Evolutionary conservation across 306 rosid genomes (phyloP).

Genomic region (Castanea crenata): DNA sequence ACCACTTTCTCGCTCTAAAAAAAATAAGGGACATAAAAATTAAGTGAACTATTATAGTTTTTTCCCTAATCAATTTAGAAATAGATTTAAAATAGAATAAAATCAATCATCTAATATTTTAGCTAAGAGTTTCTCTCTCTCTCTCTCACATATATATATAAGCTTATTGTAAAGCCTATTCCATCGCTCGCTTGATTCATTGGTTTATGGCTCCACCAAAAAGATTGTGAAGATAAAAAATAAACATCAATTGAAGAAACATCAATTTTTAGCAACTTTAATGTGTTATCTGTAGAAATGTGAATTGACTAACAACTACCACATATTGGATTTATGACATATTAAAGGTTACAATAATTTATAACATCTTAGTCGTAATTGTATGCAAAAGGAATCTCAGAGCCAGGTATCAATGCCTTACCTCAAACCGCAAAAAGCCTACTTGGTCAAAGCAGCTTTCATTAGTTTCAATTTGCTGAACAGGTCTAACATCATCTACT

Average conservation of each 20-base stretch:
- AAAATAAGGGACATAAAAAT: too few relatives aligned
- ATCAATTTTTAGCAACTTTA: not conserved
- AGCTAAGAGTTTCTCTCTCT: too few relatives aligned
- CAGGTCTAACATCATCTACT: slow-evolving; percentile 34
- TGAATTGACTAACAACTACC: too few relatives aligned
- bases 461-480: slow-evolving; percentile 36
- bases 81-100: too few relatives aligned
- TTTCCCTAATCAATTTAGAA: too few relatives aligned
- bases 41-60: too few relatives aligned
- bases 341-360: not conserved
- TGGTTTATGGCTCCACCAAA: not conserved
- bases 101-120: too few relatives aligned
- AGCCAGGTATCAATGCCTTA: slow-evolving; percentile 14
- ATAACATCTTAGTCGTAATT: not conserved
- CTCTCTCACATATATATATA: too few relatives aligned
- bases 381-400: not conserved
- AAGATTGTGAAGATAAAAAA: not conserved
- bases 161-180: too few relatives aligned
- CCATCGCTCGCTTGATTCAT: not conserved
- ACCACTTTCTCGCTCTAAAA: too few relatives aligned
- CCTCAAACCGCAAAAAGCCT: slow-evolving; percentile 84
- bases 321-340: not conserved
- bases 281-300: too few relatives aligned
- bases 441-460: slow-evolving; percentile 33
- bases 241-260: not conserved